Evolutionary conservation across 2,329 filamentous ascomycete genomes (phyloP).

Genomic region (Camillea tinctor): DNA sequence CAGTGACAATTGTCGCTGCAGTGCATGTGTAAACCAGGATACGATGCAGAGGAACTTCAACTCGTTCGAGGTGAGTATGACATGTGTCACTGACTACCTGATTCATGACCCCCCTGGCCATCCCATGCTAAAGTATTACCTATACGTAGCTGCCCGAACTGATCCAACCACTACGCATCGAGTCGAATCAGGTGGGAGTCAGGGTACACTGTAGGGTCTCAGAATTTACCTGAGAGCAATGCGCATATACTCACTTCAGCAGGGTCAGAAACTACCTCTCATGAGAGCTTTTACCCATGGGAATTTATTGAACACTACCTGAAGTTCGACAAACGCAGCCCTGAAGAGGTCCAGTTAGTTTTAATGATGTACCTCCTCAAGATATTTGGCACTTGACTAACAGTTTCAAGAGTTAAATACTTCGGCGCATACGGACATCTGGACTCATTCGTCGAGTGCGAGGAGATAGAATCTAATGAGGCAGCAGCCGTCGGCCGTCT

Average conservation of each 20-base stretch:
- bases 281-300: slow-evolving; percentile 67
- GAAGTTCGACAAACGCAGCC: slow-evolving; percentile 30
- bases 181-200: slow-evolving; percentile 37
- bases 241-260: slow-evolving; percentile 10
- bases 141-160: slow-evolving; percentile 47
- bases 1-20: slow-evolving; percentile 73
- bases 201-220: slow-evolving; percentile 48
- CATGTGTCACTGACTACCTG: not conserved
- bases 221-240: not conserved
- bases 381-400: not conserved
- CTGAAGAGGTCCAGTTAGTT: slow-evolving; percentile 36
- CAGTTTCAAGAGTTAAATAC: slow-evolving; percentile 16
- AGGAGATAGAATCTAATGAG: slow-evolving; percentile 56
- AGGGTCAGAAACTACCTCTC: slow-evolving; percentile 65
- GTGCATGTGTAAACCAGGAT: slow-evolving; percentile 63
- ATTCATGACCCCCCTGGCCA: no score
- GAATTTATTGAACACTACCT: slow-evolving; percentile 56
- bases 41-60: slow-evolving; percentile 69
- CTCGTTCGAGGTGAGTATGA: slow-evolving; percentile 58
- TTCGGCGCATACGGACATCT: slow-evolving; percentile 32
- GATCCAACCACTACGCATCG: slow-evolving; percentile 37
- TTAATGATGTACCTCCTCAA: not conserved
- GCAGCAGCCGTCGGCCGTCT: slow-evolving; percentile 58
- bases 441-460: slow-evolving; percentile 49
- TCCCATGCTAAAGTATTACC: slow-evolving; percentile 5